These are phyloP conservation scores for Biscogniauxia sp. DNA, from an alignment of 2,329 filamentous ascomycete genomes.

Conservation along the genomic window DNA sequence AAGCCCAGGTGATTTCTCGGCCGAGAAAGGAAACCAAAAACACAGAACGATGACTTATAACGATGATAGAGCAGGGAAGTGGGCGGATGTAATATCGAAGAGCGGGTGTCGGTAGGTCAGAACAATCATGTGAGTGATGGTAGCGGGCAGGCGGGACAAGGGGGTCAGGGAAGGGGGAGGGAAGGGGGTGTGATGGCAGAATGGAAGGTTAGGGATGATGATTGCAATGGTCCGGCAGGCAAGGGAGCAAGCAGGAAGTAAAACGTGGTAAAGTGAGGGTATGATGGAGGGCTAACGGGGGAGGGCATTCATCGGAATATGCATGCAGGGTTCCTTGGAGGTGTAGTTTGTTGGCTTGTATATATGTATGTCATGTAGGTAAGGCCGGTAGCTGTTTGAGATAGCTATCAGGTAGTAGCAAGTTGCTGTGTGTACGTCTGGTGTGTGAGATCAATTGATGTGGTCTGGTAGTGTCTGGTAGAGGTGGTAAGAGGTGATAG, in stretches of 20 bases:
- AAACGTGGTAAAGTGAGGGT: neutral
- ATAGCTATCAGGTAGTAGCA: neutral
- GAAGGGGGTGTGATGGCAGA: neutral
- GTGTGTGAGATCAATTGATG: too few relatives aligned
- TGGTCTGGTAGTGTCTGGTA: too few relatives aligned
- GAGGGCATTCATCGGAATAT: neutral
- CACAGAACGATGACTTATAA: neutral
- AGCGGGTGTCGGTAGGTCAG: neutral
- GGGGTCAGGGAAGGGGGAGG: conserved; percentile 1
- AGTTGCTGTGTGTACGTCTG: neutral
- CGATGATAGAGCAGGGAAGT: neutral
- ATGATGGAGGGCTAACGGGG: neutral
- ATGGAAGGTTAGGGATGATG: too few relatives aligned
- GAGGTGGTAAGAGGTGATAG: too few relatives aligned
- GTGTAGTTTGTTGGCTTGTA: neutral
- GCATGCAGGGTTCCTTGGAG: neutral
- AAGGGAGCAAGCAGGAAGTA: neutral
- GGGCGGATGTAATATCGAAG: neutral
- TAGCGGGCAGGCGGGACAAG: neutral
- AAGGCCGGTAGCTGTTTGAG: neutral
- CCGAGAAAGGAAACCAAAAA: neutral
- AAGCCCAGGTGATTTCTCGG: neutral
- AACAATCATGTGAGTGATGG: conserved; percentile 1
- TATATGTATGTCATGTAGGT: conserved; percentile 4
- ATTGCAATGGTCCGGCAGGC: neutral